Conservation (phyloP, 371 early-diverging fungal genomes). For the Rhizopus delemar region DNA sequence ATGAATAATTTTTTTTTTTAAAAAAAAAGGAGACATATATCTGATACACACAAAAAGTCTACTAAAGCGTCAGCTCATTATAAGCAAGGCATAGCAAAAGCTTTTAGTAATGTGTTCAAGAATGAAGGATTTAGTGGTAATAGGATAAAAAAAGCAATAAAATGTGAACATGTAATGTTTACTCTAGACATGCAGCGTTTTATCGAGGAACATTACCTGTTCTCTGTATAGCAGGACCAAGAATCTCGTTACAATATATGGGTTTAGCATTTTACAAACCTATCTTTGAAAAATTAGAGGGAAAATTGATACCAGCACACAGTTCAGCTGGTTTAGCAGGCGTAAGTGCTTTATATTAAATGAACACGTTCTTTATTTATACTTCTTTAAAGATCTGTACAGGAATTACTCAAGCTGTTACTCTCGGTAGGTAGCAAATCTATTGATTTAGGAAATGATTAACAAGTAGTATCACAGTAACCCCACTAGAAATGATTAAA, state of each 20-base stretch:
- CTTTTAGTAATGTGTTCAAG: conserved; percentile 30
- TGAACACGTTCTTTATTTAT: neutral
- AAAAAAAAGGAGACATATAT: neutral
- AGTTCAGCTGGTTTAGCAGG: conserved; percentile 58
- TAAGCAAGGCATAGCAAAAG: conserved; percentile 36
- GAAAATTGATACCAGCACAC: conserved; percentile 38
- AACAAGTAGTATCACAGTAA: conserved; percentile 26
- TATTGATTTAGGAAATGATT: neutral
- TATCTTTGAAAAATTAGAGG: conserved; percentile 52
- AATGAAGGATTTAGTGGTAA: conserved; percentile 38
- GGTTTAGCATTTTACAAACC: conserved; percentile 57
- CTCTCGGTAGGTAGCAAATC: conserved; percentile 30
- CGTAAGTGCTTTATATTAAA: conserved; percentile 20
- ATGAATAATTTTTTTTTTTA: neutral
- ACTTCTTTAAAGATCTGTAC: conserved; percentile 41
- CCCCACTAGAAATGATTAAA: conserved; percentile 57
- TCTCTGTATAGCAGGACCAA: conserved; percentile 53
- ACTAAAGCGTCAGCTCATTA: conserved; percentile 37
- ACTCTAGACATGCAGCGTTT: conserved; percentile 26
- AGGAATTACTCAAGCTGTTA: conserved; percentile 55
- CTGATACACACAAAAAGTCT: conserved; percentile 21
- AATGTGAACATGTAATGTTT: neutral
- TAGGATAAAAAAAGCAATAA: conserved; percentile 7
- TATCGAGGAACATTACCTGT: conserved; percentile 55
- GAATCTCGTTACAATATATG: conserved; percentile 52